Percentiles rank a stretch among this genome's conserved stretches.
Conservation (phyloP, 768 basidiomycete genomes). For the Cubamyces lactineus region DNA sequence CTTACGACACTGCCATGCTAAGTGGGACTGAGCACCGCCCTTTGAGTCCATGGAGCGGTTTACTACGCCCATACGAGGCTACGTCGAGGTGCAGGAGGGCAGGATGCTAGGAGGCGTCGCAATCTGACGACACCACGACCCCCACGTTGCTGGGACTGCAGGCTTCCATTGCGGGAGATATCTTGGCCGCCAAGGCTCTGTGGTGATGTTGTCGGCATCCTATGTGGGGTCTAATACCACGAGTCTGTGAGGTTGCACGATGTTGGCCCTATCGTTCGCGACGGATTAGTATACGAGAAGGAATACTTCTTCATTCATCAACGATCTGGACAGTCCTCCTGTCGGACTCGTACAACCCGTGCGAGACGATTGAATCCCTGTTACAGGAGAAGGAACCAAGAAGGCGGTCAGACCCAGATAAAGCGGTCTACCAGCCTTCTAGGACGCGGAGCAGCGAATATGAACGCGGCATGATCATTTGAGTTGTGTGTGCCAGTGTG, state of each 20-base stretch:
- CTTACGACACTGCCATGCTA: conserved; percentile 35
- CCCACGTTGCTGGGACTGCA: conserved; percentile 17
- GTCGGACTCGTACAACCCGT: too few species aligned
- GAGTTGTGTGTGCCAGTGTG: conserved; percentile 8
- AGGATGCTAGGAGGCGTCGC: background rate
- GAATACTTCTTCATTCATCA: too few species aligned
- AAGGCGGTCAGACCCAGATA: too few species aligned
- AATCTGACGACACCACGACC: conserved; percentile 5
- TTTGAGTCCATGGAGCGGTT: conserved; percentile 28
- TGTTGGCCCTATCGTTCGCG: too few species aligned
- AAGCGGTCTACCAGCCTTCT: too few species aligned
- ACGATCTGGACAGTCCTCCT: too few species aligned
- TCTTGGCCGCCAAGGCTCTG: background rate
- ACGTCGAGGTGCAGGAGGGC: background rate
- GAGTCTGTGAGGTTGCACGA: too few species aligned
- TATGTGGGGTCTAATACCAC: background rate
- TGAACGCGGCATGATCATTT: background rate
- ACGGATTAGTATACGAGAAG: too few species aligned
- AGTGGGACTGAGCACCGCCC: conserved; percentile 48
- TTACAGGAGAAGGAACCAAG: too few species aligned
- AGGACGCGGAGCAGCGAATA: background rate
- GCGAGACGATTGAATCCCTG: too few species aligned
- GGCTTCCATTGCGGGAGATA: conserved; percentile 5
- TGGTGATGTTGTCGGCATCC: too few species aligned
- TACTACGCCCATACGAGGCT: conserved; percentile 25